These are phyloP conservation scores for Aegilops umbellulata DNA, from an alignment of 176 grass and related monocot genomes.

Conservation along the genomic window DNA sequence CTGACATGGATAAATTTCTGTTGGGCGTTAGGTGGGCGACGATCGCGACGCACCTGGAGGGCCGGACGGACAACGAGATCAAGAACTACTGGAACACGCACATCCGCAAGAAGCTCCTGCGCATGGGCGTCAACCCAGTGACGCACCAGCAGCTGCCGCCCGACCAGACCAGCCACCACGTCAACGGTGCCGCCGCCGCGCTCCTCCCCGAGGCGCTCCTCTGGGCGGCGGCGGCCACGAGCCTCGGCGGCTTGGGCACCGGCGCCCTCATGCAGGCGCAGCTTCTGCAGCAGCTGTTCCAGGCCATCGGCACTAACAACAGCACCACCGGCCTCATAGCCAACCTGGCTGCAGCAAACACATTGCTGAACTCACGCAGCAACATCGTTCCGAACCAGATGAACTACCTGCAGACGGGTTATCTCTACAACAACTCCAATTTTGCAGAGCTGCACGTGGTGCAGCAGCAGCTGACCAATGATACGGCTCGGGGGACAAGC, in stretches of 20 bases:
- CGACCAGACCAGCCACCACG: not conserved
- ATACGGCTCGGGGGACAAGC: not conserved
- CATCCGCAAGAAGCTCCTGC: slow-evolving; percentile 67
- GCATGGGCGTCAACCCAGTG: slow-evolving; percentile 62
- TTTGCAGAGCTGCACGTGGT: not conserved
- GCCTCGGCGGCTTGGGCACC: slow-evolving; percentile 4
- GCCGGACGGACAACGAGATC: slow-evolving; percentile 73
- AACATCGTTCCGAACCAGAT: slow-evolving; percentile 24
- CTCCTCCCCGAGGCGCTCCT: slow-evolving; percentile 36
- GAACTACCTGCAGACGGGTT: slow-evolving; percentile 12
- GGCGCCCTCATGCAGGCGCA: slow-evolving; percentile 29
- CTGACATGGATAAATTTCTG: not conserved
- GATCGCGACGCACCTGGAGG: slow-evolving; percentile 59
- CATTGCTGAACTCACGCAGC: not conserved
- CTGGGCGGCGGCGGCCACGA: slow-evolving; percentile 12
- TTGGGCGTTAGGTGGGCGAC: slow-evolving; percentile 57
- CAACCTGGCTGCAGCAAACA: slow-evolving; percentile 1
- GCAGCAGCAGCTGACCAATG: not conserved
- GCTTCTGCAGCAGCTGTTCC: slow-evolving; percentile 42
- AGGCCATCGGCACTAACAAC: not conserved
- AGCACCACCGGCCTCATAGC: not conserved
- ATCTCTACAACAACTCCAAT: not conserved
- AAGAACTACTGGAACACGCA: slow-evolving; percentile 78
- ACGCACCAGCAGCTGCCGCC: slow-evolving; percentile 50
- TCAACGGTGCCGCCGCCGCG: not conserved